Evolutionary conservation across 1,284 basidiomycete species (phyloP).

Genomic region (Puccinia sorghi): DNA sequence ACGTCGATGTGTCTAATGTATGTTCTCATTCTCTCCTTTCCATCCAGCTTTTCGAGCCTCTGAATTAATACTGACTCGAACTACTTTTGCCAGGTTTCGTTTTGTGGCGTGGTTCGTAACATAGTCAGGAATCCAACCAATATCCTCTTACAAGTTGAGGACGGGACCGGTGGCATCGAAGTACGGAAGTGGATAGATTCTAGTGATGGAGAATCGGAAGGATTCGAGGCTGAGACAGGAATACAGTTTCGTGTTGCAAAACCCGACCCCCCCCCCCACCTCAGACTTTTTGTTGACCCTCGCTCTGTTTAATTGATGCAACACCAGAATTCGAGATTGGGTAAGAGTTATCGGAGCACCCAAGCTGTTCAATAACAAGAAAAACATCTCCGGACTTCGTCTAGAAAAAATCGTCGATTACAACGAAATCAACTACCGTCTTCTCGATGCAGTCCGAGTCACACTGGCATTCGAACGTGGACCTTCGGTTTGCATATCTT

Average conservation of each 20-base stretch:
- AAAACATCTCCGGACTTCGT: conserved; percentile 75
- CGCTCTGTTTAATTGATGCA: conserved; percentile 15
- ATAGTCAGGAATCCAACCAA: conserved; percentile 76
- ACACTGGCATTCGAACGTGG: conserved; percentile 61
- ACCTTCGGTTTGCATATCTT: conserved; percentile 59
- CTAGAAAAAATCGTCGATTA: conserved; percentile 71
- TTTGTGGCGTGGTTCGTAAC: conserved; percentile 79
- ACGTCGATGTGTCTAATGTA: conserved; percentile 77
- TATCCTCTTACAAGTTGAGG: conserved; percentile 76
- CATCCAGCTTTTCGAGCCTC: neutral
- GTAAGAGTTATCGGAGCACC: conserved; percentile 86
- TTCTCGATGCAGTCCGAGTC: conserved; percentile 65
- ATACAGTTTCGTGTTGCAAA: conserved; percentile 15
- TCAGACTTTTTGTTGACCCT: conserved; percentile 36
- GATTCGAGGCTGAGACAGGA: conserved; percentile 61
- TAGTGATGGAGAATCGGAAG: conserved; percentile 64
- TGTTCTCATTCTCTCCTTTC: conserved; percentile 52
- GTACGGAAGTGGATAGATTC: conserved; percentile 85
- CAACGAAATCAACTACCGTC: conserved; percentile 82
- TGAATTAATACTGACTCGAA: neutral
- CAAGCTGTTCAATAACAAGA: conserved; percentile 79
- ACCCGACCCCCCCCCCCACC: neutral
- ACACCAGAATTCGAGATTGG: conserved; percentile 67
- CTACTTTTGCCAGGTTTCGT: conserved; percentile 56
- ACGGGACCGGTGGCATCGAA: conserved; percentile 85